These are phyloP conservation scores for Corchorus olitorius DNA, from an alignment of 345 rosid genomes.

Conservation along the genomic window DNA sequence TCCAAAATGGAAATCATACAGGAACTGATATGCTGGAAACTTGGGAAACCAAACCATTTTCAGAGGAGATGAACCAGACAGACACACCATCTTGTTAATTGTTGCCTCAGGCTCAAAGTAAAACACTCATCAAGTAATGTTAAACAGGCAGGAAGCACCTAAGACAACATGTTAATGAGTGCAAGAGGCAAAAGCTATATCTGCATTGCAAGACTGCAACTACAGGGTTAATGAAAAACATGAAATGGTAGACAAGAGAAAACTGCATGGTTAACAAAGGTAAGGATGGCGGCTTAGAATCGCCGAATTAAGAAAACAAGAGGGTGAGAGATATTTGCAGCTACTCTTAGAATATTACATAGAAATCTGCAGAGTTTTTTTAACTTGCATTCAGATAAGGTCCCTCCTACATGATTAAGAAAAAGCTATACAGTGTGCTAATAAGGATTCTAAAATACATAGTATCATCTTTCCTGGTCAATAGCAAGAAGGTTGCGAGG, in stretches of 20 bases:
- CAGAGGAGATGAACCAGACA: too few species aligned
- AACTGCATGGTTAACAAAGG: not conserved
- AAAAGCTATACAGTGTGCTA: not conserved
- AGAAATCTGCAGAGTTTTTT: not conserved
- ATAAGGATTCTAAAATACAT: not conserved
- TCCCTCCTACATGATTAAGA: not conserved
- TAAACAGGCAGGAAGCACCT: not conserved
- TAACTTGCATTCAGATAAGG: not conserved
- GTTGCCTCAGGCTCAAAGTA: not conserved
- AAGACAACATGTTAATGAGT: not conserved
- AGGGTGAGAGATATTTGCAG: not conserved
- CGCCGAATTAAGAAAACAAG: not conserved
- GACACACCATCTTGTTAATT: too few species aligned
- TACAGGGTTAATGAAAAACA: not conserved
- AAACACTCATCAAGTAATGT: not conserved
- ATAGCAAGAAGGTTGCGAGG: conserved; percentile 45
- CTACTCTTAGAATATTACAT: not conserved
- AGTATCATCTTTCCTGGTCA: conserved; percentile 22
- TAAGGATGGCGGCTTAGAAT: not conserved
- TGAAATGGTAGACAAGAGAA: not conserved
- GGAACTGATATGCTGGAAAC: too few species aligned
- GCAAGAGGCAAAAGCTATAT: not conserved
- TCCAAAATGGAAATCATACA: too few species aligned
- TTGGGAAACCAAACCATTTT: too few species aligned
- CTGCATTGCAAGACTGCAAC: too few species aligned